These are phyloP conservation scores for Phylloporus sp. DNA, from an alignment of 768 basidiomycete genomes.

Conservation along the genomic window DNA sequence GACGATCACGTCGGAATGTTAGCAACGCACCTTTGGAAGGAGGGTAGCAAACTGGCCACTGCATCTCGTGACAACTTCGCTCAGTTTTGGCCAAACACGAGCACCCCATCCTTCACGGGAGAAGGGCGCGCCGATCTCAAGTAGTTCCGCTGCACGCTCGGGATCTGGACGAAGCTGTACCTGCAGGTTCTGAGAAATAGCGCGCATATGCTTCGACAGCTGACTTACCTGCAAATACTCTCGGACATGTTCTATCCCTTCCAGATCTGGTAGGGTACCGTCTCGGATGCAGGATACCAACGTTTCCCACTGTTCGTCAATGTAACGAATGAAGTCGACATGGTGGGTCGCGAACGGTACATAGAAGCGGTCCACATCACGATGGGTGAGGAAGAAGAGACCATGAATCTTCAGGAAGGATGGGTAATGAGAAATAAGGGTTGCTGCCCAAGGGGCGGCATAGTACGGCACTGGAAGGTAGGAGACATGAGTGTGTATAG, in stretches of 20 bases:
- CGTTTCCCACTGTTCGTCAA: not conserved
- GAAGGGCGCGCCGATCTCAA: slow-evolving; percentile 14
- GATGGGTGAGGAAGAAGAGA: too few relatives aligned
- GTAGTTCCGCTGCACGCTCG: slow-evolving; percentile 17
- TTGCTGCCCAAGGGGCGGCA: not conserved
- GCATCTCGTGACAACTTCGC: slow-evolving; percentile 3
- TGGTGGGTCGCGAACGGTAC: not conserved
- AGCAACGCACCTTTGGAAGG: slow-evolving; percentile 14
- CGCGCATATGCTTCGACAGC: too few relatives aligned
- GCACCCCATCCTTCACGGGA: slow-evolving; percentile 15
- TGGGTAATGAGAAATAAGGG: not conserved
- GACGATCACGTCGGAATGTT: not conserved
- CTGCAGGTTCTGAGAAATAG: too few relatives aligned
- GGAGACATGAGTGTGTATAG: not conserved
- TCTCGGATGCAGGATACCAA: slow-evolving; percentile 10
- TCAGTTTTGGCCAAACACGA: slow-evolving; percentile 17
- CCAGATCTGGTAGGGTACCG: slow-evolving; percentile 15
- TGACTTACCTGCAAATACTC: slow-evolving; percentile 15
- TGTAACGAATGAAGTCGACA: not conserved
- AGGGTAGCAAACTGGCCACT: slow-evolving; percentile 13
- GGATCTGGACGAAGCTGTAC: slow-evolving; percentile 10
- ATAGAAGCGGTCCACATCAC: not conserved
- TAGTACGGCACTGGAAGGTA: not conserved
- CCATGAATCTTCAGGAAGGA: not conserved
- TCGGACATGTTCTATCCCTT: slow-evolving; percentile 15